Base-by-base conservation (phyloP, 208 protist species). In the Pavlovales sp. region DNA sequence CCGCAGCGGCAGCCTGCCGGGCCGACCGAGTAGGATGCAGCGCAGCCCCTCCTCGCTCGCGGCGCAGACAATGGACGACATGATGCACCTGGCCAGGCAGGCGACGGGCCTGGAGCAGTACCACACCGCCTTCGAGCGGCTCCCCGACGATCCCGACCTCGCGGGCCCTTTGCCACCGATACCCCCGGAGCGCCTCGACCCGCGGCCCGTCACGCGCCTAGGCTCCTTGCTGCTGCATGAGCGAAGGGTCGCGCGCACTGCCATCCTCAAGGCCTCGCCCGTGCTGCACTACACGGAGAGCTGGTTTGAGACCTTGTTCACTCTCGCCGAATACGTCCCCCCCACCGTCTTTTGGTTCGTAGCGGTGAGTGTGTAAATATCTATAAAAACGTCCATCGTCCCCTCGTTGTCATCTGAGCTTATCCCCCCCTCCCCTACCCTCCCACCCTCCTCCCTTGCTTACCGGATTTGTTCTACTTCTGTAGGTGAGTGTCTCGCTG, bases 11-110 rank as follows among this genome's bases (percentile, higher is more conserved):
- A n/a, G n/a, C n/a, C n/a, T n/a, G n/a, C n/a, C n/a, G n/a, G n/a
- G n/a, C n/a, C n/a, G n/a, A n/a, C n/a, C n/a, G n/a, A n/a, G n/a
- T n/a, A n/a, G n/a, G n/a, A n/a, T n/a, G n/a, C n/a, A n/a, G n/a
- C n/a, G n/a, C n/a, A n/a, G n/a, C n/a, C n/a, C n/a, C n/a, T n/a
- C n/a, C n/a, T n/a, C n/a, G n/a, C n/a, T n/a, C n/a, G n/a, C n/a
- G n/a, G n/a, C n/a, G n/a, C n/a, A n/a, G n/a, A n/a, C n/a, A n/a
- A 98, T 90, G 93, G 96, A 78, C 36, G 44, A 57, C 11, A 20
- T 20, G 44, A 57, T 57, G 44, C 11, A 57, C 11, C 44, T 57
- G 11, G 44, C 11, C 44, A 7, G 44, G 11, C 44, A 57, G 44
- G 44, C 44, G 44, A 57, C 44, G 44, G 44, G 44, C 20, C 44